Percentiles rank a stretch among this genome's conserved stretches.
phyloP scores from a whole-genome alignment of 2,329 filamentous ascomycete genomes.

The Didymella arachidicola region DNA sequence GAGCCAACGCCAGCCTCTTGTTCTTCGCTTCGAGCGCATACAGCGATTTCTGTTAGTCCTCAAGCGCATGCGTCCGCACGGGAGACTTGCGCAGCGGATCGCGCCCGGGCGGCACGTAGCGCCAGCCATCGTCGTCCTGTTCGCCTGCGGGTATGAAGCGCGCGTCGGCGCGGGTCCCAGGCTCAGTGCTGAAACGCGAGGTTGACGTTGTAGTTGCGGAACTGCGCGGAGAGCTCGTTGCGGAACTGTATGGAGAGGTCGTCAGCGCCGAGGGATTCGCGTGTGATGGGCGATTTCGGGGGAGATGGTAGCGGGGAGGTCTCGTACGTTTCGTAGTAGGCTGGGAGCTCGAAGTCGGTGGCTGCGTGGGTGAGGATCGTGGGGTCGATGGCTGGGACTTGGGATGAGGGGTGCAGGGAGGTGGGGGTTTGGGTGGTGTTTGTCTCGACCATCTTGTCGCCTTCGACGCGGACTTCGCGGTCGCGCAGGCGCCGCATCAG shows the following conservation, averaged over 20 bases:
- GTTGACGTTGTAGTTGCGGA: constrained; percentile 38
- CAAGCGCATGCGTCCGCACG: not conserved
- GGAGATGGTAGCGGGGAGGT: constrained; percentile 18
- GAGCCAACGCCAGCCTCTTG: not conserved
- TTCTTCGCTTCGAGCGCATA: not conserved
- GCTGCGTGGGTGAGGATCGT: constrained; percentile 42
- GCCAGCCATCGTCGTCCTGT: constrained; percentile 43
- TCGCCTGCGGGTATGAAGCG: constrained; percentile 34
- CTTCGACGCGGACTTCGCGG: constrained; percentile 74
- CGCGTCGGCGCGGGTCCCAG: constrained; percentile 27
- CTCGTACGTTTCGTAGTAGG: constrained; percentile 35
- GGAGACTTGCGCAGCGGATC: constrained; percentile 20
- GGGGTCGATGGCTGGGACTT: constrained; percentile 39
- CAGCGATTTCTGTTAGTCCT: not conserved
- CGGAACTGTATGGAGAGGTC: constrained; percentile 43
- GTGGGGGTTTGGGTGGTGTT: constrained; percentile 28
- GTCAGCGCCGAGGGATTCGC: constrained; percentile 35
- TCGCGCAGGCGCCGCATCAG: constrained; percentile 80
- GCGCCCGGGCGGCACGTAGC: constrained; percentile 31
- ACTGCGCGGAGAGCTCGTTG: constrained; percentile 43
- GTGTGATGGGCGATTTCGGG: constrained; percentile 20
- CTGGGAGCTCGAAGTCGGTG: constrained; percentile 40
- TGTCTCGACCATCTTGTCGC: constrained; percentile 70
- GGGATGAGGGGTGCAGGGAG: not conserved
- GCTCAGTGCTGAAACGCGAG: constrained; percentile 30